Evolutionary conservation across 257 asterid genomes (phyloP).

Genomic region (Solanum dulcamara): DNA sequence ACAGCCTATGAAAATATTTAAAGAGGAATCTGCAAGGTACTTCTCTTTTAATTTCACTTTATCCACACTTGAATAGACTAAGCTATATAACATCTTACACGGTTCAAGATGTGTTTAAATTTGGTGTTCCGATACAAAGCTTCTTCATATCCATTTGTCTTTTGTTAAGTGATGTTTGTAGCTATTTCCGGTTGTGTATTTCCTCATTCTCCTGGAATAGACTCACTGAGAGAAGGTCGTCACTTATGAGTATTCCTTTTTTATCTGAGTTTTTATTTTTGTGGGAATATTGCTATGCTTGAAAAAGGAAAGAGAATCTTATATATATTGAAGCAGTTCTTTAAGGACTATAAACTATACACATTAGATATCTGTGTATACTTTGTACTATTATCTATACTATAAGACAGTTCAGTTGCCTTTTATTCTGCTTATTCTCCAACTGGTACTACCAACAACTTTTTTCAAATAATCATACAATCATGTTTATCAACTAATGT

Average conservation of each 20-base stretch:
- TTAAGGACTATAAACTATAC: background rate
- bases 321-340: background rate
- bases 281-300: background rate
- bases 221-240: background rate
- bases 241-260: background rate
- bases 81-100: background rate
- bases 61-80: background rate
- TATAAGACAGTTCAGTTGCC: background rate
- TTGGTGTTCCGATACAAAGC: background rate
- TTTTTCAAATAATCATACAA: background rate
- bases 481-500: background rate
- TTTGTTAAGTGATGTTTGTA: background rate
- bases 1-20: slow-evolving; percentile 88
- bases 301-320: background rate
- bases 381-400: background rate
- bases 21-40: slow-evolving; percentile 95
- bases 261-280: background rate
- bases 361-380: background rate
- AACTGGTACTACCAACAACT: background rate
- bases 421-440: background rate
- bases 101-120: background rate
- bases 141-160: background rate
- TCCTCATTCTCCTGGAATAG: background rate
- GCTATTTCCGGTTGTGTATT: background rate
- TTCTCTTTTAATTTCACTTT: background rate